Evolutionary conservation across 2,329 filamentous ascomycete species (phyloP).

Genomic region (Didymella keratinophila): DNA sequence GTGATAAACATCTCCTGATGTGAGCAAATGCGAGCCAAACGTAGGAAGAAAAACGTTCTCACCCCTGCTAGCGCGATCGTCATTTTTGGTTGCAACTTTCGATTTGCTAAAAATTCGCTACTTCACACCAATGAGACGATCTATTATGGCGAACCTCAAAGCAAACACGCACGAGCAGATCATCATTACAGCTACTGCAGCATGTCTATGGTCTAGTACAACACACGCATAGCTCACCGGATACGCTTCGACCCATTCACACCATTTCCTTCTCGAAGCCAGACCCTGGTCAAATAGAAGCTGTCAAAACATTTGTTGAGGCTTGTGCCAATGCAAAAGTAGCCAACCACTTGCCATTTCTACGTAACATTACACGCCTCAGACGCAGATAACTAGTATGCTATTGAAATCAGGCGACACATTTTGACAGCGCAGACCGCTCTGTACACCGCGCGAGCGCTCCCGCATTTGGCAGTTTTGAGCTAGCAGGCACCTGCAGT

Average conservation of each 20-base stretch:
- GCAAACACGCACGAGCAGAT: not conserved
- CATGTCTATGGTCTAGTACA: constrained; percentile 2
- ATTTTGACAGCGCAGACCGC: constrained; percentile 19
- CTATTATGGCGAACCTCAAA: not conserved
- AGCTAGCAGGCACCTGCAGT: not conserved
- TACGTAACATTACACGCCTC: constrained; percentile 10
- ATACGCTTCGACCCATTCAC: constrained; percentile 1
- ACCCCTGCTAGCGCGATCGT: constrained; percentile 1
- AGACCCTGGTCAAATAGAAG: not conserved
- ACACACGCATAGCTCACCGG: constrained; percentile 18
- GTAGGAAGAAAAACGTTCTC: not conserved
- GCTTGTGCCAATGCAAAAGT: not conserved
- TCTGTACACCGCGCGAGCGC: constrained; percentile 6
- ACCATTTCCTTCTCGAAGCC: constrained; percentile 1
- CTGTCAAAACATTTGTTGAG: constrained; percentile 17
- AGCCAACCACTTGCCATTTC: constrained; percentile 2
- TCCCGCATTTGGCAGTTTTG: constrained; percentile 11
- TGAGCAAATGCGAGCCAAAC: not conserved
- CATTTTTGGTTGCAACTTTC: not conserved
- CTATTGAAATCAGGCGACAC: constrained; percentile 7
- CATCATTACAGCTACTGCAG: constrained; percentile 2
- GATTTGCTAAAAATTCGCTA: constrained; percentile 6
- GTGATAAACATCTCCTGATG: not conserved
- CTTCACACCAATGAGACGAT: not conserved
- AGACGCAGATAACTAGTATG: constrained; percentile 1